Percentiles rank a stretch among this genome's conserved stretches.
phyloP scores from a whole-genome alignment of 257 asterid species.

The Rhazya stricta region DNA sequence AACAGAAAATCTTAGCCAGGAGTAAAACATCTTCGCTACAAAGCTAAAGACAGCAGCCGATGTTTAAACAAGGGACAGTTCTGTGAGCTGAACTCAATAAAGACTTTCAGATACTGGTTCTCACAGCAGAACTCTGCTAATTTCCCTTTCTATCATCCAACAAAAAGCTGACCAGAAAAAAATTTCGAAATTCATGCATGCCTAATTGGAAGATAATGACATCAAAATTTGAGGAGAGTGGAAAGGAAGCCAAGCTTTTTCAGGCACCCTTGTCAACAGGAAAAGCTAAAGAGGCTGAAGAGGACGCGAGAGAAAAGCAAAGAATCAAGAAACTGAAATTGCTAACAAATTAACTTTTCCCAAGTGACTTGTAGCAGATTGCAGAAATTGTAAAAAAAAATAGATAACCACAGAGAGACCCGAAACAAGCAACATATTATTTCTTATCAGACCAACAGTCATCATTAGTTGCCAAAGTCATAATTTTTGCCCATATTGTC shows the following conservation, averaged over 20 bases:
- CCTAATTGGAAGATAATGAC: neutral
- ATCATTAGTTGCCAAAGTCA: slow-evolving; percentile 13
- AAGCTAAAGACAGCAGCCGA: neutral
- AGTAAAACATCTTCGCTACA: neutral
- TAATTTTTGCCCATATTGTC: slow-evolving; percentile 1
- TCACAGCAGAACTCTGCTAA: neutral
- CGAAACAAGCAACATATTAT: neutral
- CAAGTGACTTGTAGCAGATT: neutral
- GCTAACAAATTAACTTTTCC: neutral
- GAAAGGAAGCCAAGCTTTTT: neutral
- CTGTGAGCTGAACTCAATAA: neutral
- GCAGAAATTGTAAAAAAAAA: slow-evolving; percentile 1
- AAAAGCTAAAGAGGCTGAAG: slow-evolving; percentile 1
- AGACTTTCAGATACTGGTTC: neutral
- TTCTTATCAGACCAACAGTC: slow-evolving; percentile 1
- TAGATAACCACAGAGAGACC: neutral
- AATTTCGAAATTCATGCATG: neutral
- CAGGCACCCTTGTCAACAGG: neutral
- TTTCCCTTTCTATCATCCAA: neutral
- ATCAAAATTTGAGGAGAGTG: neutral
- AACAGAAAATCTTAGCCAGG: neutral
- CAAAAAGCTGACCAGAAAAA: neutral
- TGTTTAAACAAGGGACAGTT: neutral
- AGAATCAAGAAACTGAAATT: neutral
- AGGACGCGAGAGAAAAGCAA: neutral